A percentile compares a stretch with the other conserved stretches of the same genome.
These are phyloP conservation scores for Colletotrichum sp. DNA, from an alignment of 2,329 filamentous ascomycete species.

Conservation along the genomic window DNA sequence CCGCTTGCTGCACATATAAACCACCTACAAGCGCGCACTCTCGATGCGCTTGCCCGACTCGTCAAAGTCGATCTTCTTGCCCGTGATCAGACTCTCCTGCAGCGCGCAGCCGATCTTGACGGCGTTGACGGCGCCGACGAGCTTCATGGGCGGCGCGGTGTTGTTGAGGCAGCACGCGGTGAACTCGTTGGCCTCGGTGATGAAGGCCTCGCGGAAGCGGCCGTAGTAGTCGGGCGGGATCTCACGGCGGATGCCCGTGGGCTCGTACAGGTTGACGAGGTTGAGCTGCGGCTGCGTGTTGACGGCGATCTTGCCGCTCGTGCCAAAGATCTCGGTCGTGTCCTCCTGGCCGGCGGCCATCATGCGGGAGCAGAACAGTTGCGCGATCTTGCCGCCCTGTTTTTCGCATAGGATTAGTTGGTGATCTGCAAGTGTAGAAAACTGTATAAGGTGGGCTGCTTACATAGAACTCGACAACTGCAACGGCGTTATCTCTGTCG, in stretches of 20 bases:
- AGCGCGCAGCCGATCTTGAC: slow-evolving; percentile 66
- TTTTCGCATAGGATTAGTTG: slow-evolving; percentile 20
- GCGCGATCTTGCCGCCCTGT: slow-evolving; percentile 63
- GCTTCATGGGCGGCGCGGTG: slow-evolving; percentile 58
- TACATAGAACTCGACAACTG: slow-evolving; percentile 63
- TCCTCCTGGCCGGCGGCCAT: slow-evolving; percentile 73
- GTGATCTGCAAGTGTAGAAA: background rate
- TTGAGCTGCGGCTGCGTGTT: slow-evolving; percentile 62
- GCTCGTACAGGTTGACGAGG: slow-evolving; percentile 60
- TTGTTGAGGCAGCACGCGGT: slow-evolving; percentile 62
- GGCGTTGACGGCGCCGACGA: slow-evolving; percentile 61
- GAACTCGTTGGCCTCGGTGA: slow-evolving; percentile 67
- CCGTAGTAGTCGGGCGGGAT: slow-evolving; percentile 67
- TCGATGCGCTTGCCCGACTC: slow-evolving; percentile 51
- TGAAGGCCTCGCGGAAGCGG: slow-evolving; percentile 66
- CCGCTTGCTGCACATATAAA: slow-evolving; percentile 19
- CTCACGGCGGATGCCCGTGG: slow-evolving; percentile 59
- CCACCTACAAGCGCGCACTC: slow-evolving; percentile 27
- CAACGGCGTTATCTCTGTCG: slow-evolving; percentile 40
- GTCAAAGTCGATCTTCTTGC: slow-evolving; percentile 64
- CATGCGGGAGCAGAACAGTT: slow-evolving; percentile 69
- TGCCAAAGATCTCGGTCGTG: slow-evolving; percentile 71
- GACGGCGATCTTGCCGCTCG: slow-evolving; percentile 65
- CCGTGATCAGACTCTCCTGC: slow-evolving; percentile 60
- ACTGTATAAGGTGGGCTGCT: background rate